Base-by-base conservation (phyloP, 371 early-diverging fungal genomes). In the Actinomucor elegans region DNA sequence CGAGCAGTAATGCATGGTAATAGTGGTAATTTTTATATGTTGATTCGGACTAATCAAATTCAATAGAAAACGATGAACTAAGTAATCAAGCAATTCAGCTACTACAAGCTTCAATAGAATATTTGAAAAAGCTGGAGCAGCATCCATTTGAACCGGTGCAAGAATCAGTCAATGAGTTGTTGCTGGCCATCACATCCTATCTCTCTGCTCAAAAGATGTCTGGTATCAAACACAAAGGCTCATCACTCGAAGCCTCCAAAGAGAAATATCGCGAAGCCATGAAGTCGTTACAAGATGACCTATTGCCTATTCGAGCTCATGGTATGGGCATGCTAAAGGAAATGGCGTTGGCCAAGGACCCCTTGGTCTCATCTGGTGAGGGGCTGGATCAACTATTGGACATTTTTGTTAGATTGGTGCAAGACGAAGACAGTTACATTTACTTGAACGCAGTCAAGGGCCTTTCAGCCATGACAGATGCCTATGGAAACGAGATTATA, bases 361-460 rank as follows among this genome's bases (percentile, higher is more conserved):
- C 74, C 7, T 64, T 84, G 4, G 80, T 80, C 26, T 72, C 64
- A 28, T 62, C 54, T 5, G 71, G 63, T 0, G 71, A 73, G 33
- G 79, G 85, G 17, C 55, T 95, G 29, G 81, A 83, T 15, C 77
- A 80, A 11, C 72, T 88, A 0, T 64, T 91, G 21, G 80, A 80
- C 56, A 75, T 93, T 4, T 93, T 93, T 79, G 66, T 92, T 2
- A 83, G 90, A 21, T 75, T 88, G 60, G 65, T 91, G 2, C 79
- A 83, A 45, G 85, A 90, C 40, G 84, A 86, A 24, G 94, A 94
- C 55, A 90, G 90, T 59, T 94, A 87, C 52, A 84, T 94, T 20
- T 93, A 94, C 55, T 75, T 94, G 44, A 94, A 94, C 65, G 94
- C 94, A 4, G 82, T 94, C 61, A 90, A 90, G 48, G 92, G 94